Evolutionary conservation across 345 rosid species (phyloP).

Genomic region (Corymbia maculata): DNA sequence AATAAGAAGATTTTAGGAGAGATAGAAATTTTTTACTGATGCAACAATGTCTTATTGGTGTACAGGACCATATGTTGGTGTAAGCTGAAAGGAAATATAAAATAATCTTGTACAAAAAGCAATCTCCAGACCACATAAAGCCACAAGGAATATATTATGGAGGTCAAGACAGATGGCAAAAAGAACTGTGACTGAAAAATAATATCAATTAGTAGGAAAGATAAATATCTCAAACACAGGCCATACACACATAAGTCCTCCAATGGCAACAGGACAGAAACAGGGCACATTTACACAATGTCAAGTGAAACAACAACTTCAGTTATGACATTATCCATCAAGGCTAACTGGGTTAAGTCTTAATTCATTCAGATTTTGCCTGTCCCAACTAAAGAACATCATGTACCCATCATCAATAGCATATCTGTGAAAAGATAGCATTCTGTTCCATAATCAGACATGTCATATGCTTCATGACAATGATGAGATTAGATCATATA

Average conservation of each 20-base stretch:
- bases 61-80: neutral
- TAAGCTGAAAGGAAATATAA: neutral
- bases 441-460: neutral
- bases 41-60: neutral
- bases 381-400: neutral
- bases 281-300: neutral
- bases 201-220: neutral
- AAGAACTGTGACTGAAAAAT: neutral
- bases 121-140: neutral
- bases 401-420: neutral
- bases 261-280: neutral
- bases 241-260: neutral
- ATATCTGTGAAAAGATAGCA: neutral
- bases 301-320: neutral
- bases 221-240: neutral
- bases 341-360: neutral
- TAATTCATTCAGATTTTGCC: neutral
- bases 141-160: neutral
- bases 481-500: neutral
- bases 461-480: neutral
- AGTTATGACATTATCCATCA: neutral
- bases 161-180: neutral
- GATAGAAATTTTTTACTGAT: neutral
- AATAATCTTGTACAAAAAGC: neutral
- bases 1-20: neutral